phyloP scores from a whole-genome alignment of 1,139 yeast genomes.

The Diutina mesorugosa region DNA sequence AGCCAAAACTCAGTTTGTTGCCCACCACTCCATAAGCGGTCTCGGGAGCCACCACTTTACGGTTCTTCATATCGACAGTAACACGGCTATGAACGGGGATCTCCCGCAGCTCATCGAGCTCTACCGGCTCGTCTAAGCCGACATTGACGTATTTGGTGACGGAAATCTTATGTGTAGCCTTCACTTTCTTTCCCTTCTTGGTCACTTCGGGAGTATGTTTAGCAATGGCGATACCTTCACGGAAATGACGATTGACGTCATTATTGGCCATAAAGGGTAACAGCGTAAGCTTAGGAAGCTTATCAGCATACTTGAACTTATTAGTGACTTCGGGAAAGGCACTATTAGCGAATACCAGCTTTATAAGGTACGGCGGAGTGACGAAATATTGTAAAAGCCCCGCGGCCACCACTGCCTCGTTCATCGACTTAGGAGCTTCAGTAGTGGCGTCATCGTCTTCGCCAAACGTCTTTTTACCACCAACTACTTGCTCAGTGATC shows the following conservation, averaged over 20 bases:
- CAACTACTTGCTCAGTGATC: neutral
- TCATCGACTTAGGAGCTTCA: constrained; percentile 6
- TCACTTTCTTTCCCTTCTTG: constrained; percentile 20
- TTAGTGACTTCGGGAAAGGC: constrained; percentile 11
- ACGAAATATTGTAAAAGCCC: constrained; percentile 67
- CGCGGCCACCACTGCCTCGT: constrained; percentile 45
- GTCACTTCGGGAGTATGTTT: constrained; percentile 31
- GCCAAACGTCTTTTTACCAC: neutral
- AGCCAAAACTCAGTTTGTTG: constrained; percentile 55
- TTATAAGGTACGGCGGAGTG: constrained; percentile 74
- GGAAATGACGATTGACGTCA: constrained; percentile 20
- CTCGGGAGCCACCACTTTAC: constrained; percentile 55
- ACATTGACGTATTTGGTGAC: constrained; percentile 65
- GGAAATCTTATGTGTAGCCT: constrained; percentile 21
- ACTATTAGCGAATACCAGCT: constrained; percentile 32
- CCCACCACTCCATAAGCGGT: constrained; percentile 61
- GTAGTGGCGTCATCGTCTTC: constrained; percentile 7
- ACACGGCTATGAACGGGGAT: constrained; percentile 74
- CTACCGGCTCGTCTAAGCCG: constrained; percentile 47
- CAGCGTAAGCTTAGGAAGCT: constrained; percentile 58
- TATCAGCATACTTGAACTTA: constrained; percentile 53
- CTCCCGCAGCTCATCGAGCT: constrained; percentile 39
- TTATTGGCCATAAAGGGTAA: constrained; percentile 61
- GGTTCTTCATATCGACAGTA: constrained; percentile 55
- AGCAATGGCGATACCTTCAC: constrained; percentile 64